phyloP scores from a whole-genome alignment of 768 basidiomycete species.

The Lyophyllum semitale region DNA sequence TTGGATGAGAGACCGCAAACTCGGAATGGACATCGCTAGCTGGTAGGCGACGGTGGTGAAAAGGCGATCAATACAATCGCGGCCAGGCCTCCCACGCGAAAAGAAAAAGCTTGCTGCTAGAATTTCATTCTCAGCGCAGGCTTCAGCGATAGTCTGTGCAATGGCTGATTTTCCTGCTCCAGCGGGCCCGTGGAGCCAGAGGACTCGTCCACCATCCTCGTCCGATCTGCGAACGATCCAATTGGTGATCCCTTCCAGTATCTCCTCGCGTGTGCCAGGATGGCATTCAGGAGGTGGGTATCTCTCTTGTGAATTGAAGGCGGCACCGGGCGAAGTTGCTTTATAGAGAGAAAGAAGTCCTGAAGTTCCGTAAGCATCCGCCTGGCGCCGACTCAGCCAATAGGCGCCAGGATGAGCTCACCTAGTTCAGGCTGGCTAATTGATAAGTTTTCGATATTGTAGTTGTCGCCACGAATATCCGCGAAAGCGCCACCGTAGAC shows the following conservation, averaged over 20 bases:
- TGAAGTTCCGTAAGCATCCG: background rate
- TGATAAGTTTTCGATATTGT: background rate
- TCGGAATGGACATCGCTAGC: background rate
- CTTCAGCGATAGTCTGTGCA: background rate
- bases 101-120: conserved; percentile 7
- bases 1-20: background rate
- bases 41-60: background rate
- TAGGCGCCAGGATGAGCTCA: background rate
- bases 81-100: background rate
- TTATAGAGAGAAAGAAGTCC: background rate
- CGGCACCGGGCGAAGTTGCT: background rate
- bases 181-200: background rate
- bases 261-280: background rate
- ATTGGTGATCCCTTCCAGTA: background rate
- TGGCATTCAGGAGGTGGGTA: background rate
- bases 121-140: background rate
- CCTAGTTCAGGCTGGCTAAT: background rate
- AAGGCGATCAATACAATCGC: background rate
- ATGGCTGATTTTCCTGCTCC: conserved; percentile 3
- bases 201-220: background rate
- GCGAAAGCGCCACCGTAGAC: background rate
- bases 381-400: background rate
- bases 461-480: background rate
- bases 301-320: background rate
- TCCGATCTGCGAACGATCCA: background rate